Conservation (phyloP, 148 eudicot species). For the Selenicereus undatus region DNA sequence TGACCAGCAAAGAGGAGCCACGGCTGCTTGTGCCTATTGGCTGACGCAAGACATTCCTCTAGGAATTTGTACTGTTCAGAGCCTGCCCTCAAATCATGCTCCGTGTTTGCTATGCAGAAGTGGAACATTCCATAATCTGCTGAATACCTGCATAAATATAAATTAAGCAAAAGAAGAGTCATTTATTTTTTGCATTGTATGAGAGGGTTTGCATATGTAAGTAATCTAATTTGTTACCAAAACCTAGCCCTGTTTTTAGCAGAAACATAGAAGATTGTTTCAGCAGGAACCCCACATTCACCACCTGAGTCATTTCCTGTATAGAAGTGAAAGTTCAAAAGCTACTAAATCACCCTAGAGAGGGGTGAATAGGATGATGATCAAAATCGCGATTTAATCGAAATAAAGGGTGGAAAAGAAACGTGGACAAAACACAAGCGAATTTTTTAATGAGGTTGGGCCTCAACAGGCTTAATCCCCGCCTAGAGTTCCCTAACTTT, state of each 20-base stretch:
- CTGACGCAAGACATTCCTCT: slow-evolving; percentile 70
- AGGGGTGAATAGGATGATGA: too few species aligned
- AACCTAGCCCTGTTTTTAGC: slow-evolving; percentile 77
- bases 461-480: too few species aligned
- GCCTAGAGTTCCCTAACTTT: too few species aligned
- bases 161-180: background rate
- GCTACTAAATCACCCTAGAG: too few species aligned
- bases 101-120: slow-evolving; percentile 80
- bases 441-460: too few species aligned
- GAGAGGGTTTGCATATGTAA: background rate
- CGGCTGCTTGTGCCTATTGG: slow-evolving; percentile 70
- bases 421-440: too few species aligned
- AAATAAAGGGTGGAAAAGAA: too few species aligned
- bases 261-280: slow-evolving; percentile 70
- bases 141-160: slow-evolving; percentile 64
- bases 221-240: slow-evolving; percentile 40
- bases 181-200: background rate
- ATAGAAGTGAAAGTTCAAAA: too few species aligned
- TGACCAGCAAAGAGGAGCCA: slow-evolving; percentile 82
- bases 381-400: too few species aligned
- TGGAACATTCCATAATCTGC: slow-evolving; percentile 83
- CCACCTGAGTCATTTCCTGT: slow-evolving; percentile 59
- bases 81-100: slow-evolving; percentile 89
- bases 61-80: slow-evolving; percentile 73
- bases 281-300: slow-evolving; percentile 78